Percentiles rank a stretch among this genome's conserved stretches.
phyloP scores from a whole-genome alignment of 2,329 filamentous ascomycete genomes.

The Fusarium sp. region DNA sequence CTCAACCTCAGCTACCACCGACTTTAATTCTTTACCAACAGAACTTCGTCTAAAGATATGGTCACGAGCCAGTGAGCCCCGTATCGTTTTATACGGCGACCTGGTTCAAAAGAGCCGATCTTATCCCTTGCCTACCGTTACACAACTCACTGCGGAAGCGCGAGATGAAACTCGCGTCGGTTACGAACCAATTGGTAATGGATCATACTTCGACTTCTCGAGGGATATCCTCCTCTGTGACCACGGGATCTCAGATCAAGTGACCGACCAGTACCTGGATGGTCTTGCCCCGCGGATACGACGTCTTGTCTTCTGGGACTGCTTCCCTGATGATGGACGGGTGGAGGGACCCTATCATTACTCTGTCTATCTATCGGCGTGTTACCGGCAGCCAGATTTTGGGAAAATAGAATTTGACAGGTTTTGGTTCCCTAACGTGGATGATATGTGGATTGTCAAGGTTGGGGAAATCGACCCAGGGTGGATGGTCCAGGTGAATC shows the following conservation, averaged over 20 bases:
- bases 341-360: conserved; percentile 48
- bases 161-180: conserved; percentile 47
- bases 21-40: conserved; percentile 46
- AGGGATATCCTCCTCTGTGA: conserved; percentile 52
- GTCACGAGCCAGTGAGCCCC: conserved; percentile 50
- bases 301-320: conserved; percentile 52
- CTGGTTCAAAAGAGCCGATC: conserved; percentile 44
- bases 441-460: conserved; percentile 53
- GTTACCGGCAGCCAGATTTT: conserved; percentile 44
- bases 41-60: conserved; percentile 53
- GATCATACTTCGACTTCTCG: conserved; percentile 50
- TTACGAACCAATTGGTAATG: conserved; percentile 48
- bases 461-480: conserved; percentile 50
- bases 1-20: conserved; percentile 24
- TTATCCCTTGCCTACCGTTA: conserved; percentile 49
- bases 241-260: conserved; percentile 48
- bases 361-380: conserved; percentile 48
- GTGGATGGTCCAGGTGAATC: conserved; percentile 50
- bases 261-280: conserved; percentile 46
- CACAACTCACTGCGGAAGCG: conserved; percentile 50
- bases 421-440: conserved; percentile 52
- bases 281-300: conserved; percentile 47
- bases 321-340: conserved; percentile 50
- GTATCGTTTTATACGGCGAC: conserved; percentile 49
- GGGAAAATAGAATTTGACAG: conserved; percentile 50